Evolutionary conservation across 768 basidiomycete species (phyloP).

Genomic region (Leccinum rimulosum): DNA sequence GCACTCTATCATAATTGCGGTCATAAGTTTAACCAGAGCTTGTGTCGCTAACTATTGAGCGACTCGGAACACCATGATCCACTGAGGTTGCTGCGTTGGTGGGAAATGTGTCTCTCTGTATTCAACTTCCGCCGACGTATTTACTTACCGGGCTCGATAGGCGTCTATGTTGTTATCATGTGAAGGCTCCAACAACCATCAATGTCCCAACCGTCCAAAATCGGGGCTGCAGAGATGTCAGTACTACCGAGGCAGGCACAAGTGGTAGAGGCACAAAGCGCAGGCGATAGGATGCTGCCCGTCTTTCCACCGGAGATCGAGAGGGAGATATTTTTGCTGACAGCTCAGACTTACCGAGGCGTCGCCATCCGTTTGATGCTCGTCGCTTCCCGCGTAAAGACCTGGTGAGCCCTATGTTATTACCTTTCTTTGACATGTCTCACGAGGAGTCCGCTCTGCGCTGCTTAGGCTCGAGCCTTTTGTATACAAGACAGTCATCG

Average conservation of each 20-base stretch:
- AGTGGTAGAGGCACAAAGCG: background rate
- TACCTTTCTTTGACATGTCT: background rate
- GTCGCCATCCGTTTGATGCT: conserved; percentile 18
- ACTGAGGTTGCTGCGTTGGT: too few relatives aligned
- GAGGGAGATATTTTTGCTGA: conserved; percentile 16
- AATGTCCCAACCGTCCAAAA: background rate
- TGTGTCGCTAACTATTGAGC: too few relatives aligned
- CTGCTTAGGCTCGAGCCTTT: conserved; percentile 21
- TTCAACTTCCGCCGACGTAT: too few relatives aligned
- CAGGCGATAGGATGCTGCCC: background rate
- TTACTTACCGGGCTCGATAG: too few relatives aligned
- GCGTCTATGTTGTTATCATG: too few relatives aligned
- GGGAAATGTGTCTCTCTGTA: too few relatives aligned
- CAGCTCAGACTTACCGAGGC: conserved; percentile 9
- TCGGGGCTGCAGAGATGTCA: background rate
- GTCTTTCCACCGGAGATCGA: conserved; percentile 21
- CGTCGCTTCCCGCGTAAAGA: conserved; percentile 15
- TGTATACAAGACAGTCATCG: conserved; percentile 19
- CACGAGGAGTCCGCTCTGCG: background rate
- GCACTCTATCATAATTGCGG: too few relatives aligned
- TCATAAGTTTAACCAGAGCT: too few relatives aligned
- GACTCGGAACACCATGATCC: too few relatives aligned
- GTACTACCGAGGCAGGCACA: background rate
- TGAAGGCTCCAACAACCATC: too few relatives aligned
- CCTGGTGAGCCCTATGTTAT: conserved; percentile 9